phyloP scores from a whole-genome alignment of 2,329 filamentous ascomycete species.

The Cryphonectria nitschkei region DNA sequence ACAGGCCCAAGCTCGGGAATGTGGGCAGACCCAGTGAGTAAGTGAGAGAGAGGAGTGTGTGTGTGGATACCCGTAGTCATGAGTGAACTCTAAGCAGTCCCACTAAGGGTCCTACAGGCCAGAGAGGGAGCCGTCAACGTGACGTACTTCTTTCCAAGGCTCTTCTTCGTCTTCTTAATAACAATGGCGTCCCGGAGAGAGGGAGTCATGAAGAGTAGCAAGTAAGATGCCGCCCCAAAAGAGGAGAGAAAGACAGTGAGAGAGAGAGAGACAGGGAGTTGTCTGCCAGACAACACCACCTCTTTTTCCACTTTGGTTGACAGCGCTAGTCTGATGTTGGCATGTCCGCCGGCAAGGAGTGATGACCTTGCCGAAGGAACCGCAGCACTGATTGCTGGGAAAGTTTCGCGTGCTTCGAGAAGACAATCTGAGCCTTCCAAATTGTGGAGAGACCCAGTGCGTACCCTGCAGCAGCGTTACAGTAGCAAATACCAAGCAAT shows the following conservation, averaged over 20 bases:
- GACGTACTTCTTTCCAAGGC: neutral
- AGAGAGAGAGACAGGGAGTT: too few species aligned
- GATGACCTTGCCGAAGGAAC: slow-evolving; percentile 1
- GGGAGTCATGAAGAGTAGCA: neutral
- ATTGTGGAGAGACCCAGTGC: slow-evolving; percentile 16
- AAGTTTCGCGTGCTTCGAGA: slow-evolving; percentile 29
- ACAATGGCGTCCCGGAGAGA: neutral
- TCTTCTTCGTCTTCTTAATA: neutral
- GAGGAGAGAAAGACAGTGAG: neutral
- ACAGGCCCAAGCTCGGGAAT: neutral
- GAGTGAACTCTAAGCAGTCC: neutral
- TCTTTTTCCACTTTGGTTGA: neutral
- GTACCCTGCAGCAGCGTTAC: slow-evolving; percentile 9
- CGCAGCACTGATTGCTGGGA: slow-evolving; percentile 14
- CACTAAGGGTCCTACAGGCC: neutral
- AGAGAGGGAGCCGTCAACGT: neutral
- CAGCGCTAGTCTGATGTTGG: neutral
- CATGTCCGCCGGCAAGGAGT: neutral
- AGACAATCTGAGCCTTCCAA: slow-evolving; percentile 25
- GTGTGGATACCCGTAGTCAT: slow-evolving; percentile 1
- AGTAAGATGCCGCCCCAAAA: neutral
- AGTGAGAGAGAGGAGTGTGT: neutral
- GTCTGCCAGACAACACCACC: neutral
- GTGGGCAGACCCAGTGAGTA: neutral
- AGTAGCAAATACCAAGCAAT: slow-evolving; percentile 8